Base-by-base conservation (phyloP, 805 yeast genomes). In the Nakazawaea sp. region DNA sequence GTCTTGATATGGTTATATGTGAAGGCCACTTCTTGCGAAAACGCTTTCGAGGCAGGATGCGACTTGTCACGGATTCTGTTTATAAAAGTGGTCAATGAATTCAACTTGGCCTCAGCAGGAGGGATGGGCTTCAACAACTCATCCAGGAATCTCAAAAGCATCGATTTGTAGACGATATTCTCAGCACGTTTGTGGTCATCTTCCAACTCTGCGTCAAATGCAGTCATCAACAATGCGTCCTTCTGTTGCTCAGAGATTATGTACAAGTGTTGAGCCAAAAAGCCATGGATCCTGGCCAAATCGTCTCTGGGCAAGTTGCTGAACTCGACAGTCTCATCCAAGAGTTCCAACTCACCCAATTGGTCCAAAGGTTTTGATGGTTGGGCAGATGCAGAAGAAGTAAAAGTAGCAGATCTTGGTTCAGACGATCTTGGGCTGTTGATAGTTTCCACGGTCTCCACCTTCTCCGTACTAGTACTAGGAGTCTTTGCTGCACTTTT, bases 191-290 rank as follows among this genome's bases (percentile, higher is more conserved):
- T 43, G 0, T 70, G 51, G 33, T 86, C 70, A 16, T 78, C 81
- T 11, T 70, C 75, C 43, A 90, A 66, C 55, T 87, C 86, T 39
- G 68, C 65, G 50, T 90, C 95, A 57, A 92, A 92, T 0, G 97
- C 94, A 16, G 81, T 80, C 96, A 90, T 89, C 54, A 89, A 67
- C 42, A 92, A 72, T 0, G 95, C 86, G 57, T 92, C 97, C 53
- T 89, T 87, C 55, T 92, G 97, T 43, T 79, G 78, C 45, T 81
- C 87, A 4, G 76, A 75, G 34, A 89, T 75, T 40, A 92, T 84
- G 41, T 71, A 66, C 27, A 84, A 75, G 56, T 81, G 85, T 55
- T 53, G 55, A 31, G 68, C 62, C 45, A 83, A 61, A 57, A 64
- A 78, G 35, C 59, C 61, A 44, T 77, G 70, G 47, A 80, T 66